Evolutionary conservation across 1,139 yeast species (phyloP).

Genomic region (Yamadazyma trypodendri): DNA sequence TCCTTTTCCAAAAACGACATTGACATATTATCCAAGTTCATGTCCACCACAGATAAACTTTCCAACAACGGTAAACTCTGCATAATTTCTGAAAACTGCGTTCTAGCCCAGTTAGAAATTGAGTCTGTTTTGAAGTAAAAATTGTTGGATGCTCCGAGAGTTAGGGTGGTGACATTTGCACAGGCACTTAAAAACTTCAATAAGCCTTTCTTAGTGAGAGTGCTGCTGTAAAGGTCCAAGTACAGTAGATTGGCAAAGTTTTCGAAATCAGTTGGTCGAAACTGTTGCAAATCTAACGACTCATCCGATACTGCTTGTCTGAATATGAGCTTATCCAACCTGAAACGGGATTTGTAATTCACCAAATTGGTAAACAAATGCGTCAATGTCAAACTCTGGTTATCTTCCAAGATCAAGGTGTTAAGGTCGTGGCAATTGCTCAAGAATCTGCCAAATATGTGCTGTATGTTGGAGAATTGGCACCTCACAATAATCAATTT

Average conservation of each 20-base stretch:
- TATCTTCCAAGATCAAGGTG: slow-evolving; percentile 34
- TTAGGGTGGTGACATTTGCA: slow-evolving; percentile 20
- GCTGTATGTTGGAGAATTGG: slow-evolving; percentile 30
- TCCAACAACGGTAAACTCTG: slow-evolving; percentile 23
- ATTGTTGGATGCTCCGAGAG: slow-evolving; percentile 33
- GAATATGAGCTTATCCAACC: slow-evolving; percentile 26
- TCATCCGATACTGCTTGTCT: slow-evolving; percentile 24
- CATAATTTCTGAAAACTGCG: slow-evolving; percentile 25
- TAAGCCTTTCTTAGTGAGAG: slow-evolving; percentile 33
- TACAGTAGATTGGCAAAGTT: slow-evolving; percentile 23
- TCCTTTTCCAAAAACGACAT: slow-evolving; percentile 32
- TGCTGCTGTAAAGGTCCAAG: slow-evolving; percentile 37
- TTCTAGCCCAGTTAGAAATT: slow-evolving; percentile 14
- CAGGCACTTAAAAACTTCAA: slow-evolving; percentile 24
- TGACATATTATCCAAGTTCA: slow-evolving; percentile 38
- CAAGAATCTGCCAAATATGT: slow-evolving; percentile 32
- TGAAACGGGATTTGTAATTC: slow-evolving; percentile 29
- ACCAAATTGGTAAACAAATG: slow-evolving; percentile 31
- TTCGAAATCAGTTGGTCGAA: slow-evolving; percentile 22
- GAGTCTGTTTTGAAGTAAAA: slow-evolving; percentile 31
- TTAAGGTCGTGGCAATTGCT: slow-evolving; percentile 18
- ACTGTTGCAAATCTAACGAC: slow-evolving; percentile 25
- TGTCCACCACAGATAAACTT: slow-evolving; percentile 30
- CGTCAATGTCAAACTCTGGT: slow-evolving; percentile 26
- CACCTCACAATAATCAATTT: slow-evolving; percentile 29